Conservation (phyloP, 495 filamentous ascomycete genomes). For the Neurospora sp. region DNA sequence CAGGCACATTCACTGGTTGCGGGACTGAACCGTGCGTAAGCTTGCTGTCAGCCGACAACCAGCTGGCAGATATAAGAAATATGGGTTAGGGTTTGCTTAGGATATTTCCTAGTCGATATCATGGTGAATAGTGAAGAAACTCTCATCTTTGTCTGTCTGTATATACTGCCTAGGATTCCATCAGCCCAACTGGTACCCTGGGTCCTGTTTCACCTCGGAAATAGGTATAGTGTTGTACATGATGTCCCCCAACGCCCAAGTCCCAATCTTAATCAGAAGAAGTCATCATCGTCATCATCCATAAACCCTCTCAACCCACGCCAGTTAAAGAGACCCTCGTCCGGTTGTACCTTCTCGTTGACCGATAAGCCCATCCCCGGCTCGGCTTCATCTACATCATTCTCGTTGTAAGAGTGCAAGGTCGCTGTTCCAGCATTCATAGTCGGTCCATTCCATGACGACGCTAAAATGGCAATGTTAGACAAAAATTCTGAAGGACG, state of each 20-base stretch:
- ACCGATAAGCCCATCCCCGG: slow-evolving; percentile 48
- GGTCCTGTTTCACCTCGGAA: neutral
- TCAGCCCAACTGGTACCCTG: too few species aligned
- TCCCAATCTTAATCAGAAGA: neutral
- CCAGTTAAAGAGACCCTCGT: neutral
- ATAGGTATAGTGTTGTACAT: neutral
- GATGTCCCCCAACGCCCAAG: neutral
- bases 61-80: neutral
- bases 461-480: slow-evolving; percentile 39
- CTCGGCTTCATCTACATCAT: slow-evolving; percentile 53
- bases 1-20: neutral
- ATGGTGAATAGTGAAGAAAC: neutral
- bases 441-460: slow-evolving; percentile 68
- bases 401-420: slow-evolving; percentile 65
- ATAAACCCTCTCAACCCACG: neutral
- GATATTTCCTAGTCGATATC: neutral
- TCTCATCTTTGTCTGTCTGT: neutral
- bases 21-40: neutral
- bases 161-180: neutral
- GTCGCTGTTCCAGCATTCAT: slow-evolving; percentile 62
- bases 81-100: neutral
- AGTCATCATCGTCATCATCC: neutral
- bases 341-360: slow-evolving; percentile 34
- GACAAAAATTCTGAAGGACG: neutral
- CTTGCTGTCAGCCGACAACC: neutral